Evolutionary conservation across 2,329 filamentous ascomycete genomes (phyloP), one percentile per base, ranked within the genome.

Genomic region (Alternaria brassicae): DNA sequence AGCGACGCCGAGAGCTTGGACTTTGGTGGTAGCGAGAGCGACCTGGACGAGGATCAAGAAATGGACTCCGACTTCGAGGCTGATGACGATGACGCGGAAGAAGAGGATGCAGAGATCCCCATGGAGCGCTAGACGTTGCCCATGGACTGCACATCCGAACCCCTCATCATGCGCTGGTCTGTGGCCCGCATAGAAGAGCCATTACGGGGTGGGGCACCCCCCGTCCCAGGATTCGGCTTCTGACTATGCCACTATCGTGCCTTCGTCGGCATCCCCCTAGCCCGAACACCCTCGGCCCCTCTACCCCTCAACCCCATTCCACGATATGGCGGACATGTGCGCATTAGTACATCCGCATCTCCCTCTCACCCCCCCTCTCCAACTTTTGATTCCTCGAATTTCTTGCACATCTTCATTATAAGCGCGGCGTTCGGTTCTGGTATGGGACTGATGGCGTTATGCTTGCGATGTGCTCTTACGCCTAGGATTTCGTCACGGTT

Each of bases 21-120:
- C 32, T 96, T 96, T 75, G 95, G 92, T 23, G 75, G 68, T 85
- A 91, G 66, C 52, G 90, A 93, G 67, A 73, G 69, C 37, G 76
- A 78, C 41, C 52, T 78, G 3, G 81, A 76, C 28, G 89, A 89
- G 10, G 85, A 86, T 41, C 84, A 86, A 27, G 84, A 86, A 23
- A 83, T 86, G 78, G 85, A 85, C 42, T 71, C 68, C 30, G 87
- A 89, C 44, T 85, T 84, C 39, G 84, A 88, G 21, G 86, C 85
- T 6, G 84, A 84, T 15, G 72, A 70, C 3, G 72, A 72, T 9
- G 71, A 72, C 10, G 69, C 69, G 3, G 73, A 76, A 28, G 73
- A 73, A 6, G 72, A 74, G 9, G 62, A 71, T 13, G 71, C 72
- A 12, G 66, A 71, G 3, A 67, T 39, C 7, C 37, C 51, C n/a